Percentiles rank a stretch among this genome's conserved stretches.
phyloP scores from a whole-genome alignment of 306 rosid genomes.

The Heteromeles arbutifolia region DNA sequence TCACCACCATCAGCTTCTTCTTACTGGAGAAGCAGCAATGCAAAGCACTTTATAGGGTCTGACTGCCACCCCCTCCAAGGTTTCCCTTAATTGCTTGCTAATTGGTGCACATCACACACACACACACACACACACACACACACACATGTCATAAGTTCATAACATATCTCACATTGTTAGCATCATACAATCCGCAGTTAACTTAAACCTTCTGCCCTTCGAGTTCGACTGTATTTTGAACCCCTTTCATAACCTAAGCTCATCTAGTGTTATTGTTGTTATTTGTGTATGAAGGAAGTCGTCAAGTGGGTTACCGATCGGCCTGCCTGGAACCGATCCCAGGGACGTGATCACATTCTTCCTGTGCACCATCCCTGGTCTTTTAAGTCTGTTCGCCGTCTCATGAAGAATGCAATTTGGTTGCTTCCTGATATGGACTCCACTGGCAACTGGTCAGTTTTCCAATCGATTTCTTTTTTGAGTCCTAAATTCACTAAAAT shows the following conservation, averaged over 20 bases:
- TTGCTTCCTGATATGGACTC: conserved; percentile 98
- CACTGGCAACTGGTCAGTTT: conserved; percentile 81
- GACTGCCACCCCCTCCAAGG: conserved; percentile 62
- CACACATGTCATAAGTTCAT: background rate
- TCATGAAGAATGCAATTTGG: conserved; percentile 87
- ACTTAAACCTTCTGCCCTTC: background rate
- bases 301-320: conserved; percentile 85
- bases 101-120: background rate
- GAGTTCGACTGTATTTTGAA: background rate
- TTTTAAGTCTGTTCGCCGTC: conserved; percentile 81
- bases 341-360: conserved; percentile 87
- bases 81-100: conserved; percentile 11
- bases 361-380: conserved; percentile 99
- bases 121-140: background rate
- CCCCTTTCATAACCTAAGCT: background rate
- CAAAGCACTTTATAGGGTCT: conserved; percentile 99
- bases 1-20: conserved; percentile 94
- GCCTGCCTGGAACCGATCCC: conserved; percentile 92
- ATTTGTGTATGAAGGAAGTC: conserved; percentile 56
- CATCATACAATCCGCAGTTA: background rate
- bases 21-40: conserved; percentile 88
- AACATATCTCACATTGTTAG: background rate
- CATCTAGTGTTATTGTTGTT: background rate
- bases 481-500: background rate
- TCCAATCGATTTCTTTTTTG: conserved; percentile 1